Base-by-base conservation (phyloP, 2,329 filamentous ascomycete species). In the Ceratocystis huliohia region DNA sequence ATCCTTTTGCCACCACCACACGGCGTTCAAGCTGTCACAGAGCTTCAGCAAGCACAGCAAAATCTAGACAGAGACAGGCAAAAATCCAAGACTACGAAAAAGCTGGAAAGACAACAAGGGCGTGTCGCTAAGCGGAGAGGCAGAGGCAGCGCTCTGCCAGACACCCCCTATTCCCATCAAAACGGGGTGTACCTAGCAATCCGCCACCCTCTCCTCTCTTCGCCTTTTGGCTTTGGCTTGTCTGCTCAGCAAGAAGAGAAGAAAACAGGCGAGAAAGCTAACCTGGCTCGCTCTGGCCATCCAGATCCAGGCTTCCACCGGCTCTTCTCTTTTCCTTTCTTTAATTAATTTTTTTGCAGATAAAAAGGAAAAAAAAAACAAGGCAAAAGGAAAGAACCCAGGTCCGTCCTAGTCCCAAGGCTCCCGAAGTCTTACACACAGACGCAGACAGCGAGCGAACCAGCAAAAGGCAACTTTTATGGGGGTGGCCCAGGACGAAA, bases 401-500 rank as follows among this genome's bases (percentile, higher is more conserved):
- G 56, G 56, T 59, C 56, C 56, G 56, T 59, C 56, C 25, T 59
- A 59, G 56, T 59, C 56, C 56, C 56, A 59, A 59, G 56, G 56
- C 56, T 59, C 56, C 56, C 56, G 56, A 37, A 59, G 56, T 59
- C 56, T 59, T 59, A 59, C 56, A 59, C 56, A 59, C 56, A 59
- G 56, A 59, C 56, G 30, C 56, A 59, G 56, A 59, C 56, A 59
- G 56, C 56, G 56, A 59, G 56, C 28, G 56, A 59, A 59, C 53
- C 28, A 59, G 53, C 53, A 59, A 59, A 59, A 25, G 20, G 3
- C 25, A n/a, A n/a, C n/a, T 48, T 48, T 48, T 48, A 25, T 53
- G 48, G 48, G 48, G 48, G 25, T 41, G 37, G 37, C 10, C 37
- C 13, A 28, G 22, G n/a, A 45, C 8, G n/a, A 41, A 15, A 45